Evolutionary conservation across 176 grass and related monocot genomes (phyloP).

Genomic region (Puccinellia tenuiflora): DNA sequence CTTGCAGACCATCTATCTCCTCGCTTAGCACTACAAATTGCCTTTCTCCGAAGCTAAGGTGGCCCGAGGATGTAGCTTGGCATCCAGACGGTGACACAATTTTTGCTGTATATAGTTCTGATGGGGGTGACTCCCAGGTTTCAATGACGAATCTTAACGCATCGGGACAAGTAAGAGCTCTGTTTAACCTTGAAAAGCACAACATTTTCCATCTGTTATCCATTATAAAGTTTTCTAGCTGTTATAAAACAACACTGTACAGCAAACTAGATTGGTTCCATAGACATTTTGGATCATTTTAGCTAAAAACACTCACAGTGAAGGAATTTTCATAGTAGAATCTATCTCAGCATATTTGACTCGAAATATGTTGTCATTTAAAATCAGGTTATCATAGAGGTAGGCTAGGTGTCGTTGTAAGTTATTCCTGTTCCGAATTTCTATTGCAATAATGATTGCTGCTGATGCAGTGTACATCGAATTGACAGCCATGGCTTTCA

Average conservation of each 20-base stretch:
- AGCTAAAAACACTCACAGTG: background rate
- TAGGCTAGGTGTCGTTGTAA: conserved; percentile 1
- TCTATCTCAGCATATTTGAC: conserved; percentile 7
- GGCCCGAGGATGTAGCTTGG: conserved; percentile 96
- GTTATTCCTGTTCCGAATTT: conserved; percentile 14
- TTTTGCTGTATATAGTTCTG: conserved; percentile 90
- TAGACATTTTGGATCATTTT: background rate
- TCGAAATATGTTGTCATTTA: background rate
- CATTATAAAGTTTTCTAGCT: conserved; percentile 7
- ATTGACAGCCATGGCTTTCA: background rate
- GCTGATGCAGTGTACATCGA: background rate
- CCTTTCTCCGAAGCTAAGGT: conserved; percentile 87
- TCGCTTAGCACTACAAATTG: conserved; percentile 77
- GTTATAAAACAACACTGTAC: conserved; percentile 17
- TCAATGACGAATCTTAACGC: conserved; percentile 79
- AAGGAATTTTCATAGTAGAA: background rate
- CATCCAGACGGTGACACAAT: conserved; percentile 81
- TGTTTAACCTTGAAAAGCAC: conserved; percentile 20
- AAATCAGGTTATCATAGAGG: background rate
- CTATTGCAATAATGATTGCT: background rate
- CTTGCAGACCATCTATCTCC: conserved; percentile 51
- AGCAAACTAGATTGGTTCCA: background rate
- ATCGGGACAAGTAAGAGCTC: conserved; percentile 75
- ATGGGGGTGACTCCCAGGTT: conserved; percentile 76
- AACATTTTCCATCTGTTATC: conserved; percentile 8